phyloP scores from a whole-genome alignment of 2,329 filamentous ascomycete species.

The Colletotrichum australisinense region DNA sequence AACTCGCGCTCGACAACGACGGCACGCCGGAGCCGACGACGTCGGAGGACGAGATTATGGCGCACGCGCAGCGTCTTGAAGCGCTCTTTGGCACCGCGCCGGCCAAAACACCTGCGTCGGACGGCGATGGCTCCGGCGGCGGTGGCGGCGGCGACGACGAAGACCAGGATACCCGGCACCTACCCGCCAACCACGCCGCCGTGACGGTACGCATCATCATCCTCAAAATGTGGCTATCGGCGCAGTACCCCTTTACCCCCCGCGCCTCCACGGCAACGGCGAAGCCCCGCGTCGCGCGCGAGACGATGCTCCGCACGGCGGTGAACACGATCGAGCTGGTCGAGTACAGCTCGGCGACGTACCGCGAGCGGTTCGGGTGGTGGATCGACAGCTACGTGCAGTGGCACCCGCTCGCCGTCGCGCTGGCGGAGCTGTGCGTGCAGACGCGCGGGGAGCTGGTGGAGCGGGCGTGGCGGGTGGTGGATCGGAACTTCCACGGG shows the following conservation, averaged over 20 bases:
- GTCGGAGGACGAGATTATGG: constrained; percentile 53
- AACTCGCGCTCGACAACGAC: constrained; percentile 35
- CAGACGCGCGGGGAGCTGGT: constrained; percentile 58
- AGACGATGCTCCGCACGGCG: constrained; percentile 59
- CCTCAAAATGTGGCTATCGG: constrained; percentile 58
- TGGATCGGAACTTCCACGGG: constrained; percentile 57
- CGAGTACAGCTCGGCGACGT: constrained; percentile 46
- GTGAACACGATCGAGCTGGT: constrained; percentile 58
- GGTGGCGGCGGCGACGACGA: background rate
- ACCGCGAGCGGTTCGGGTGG: constrained; percentile 56
- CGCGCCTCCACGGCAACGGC: constrained; percentile 39
- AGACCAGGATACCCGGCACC: constrained; percentile 37
- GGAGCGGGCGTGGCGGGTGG: constrained; percentile 60
- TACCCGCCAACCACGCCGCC: constrained; percentile 51
- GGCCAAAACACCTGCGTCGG: constrained; percentile 36
- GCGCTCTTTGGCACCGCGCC: constrained; percentile 51
- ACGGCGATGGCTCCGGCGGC: background rate
- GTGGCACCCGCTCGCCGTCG: constrained; percentile 66
- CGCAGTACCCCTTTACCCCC: constrained; percentile 57
- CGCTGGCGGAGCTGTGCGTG: constrained; percentile 62
- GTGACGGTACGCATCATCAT: constrained; percentile 54
- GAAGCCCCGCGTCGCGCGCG: constrained; percentile 48
- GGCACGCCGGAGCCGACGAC: constrained; percentile 27
- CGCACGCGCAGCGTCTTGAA: constrained; percentile 52
- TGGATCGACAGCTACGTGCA: constrained; percentile 63